These are phyloP conservation scores for Geotrichum siamense DNA, from an alignment of 1,139 yeast genomes.

Conservation along the genomic window DNA sequence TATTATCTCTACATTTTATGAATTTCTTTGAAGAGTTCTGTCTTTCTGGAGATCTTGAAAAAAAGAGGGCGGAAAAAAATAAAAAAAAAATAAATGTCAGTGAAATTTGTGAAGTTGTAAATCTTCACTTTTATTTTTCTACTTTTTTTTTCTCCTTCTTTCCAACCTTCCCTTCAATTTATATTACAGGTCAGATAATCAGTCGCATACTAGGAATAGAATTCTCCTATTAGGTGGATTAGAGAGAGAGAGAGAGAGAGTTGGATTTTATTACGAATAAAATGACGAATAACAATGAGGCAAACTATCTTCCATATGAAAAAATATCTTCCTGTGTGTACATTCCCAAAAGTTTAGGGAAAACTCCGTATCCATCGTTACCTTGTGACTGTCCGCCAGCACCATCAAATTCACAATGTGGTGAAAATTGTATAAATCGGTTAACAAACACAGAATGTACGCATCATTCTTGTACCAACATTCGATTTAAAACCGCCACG, in stretches of 20 bases:
- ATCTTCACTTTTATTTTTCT: too few relatives aligned
- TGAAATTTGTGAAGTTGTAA: too few relatives aligned
- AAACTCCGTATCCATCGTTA: constrained; percentile 3
- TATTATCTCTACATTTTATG: too few relatives aligned
- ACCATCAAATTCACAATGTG: neutral
- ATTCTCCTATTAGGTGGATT: too few relatives aligned
- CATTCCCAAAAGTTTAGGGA: constrained; percentile 3
- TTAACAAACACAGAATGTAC: constrained; percentile 3
- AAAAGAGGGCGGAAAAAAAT: too few relatives aligned
- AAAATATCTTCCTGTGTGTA: neutral
- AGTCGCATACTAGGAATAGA: too few relatives aligned
- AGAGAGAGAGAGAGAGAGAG: neutral
- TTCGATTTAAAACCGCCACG: neutral
- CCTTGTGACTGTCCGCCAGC: constrained; percentile 7
- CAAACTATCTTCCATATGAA: constrained; percentile 5
- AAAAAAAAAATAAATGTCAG: too few relatives aligned
- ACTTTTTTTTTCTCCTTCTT: too few relatives aligned
- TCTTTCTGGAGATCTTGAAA: too few relatives aligned
- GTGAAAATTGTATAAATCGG: constrained; percentile 5
- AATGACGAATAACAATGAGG: neutral
- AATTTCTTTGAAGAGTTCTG: too few relatives aligned
- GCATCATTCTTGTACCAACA: constrained; percentile 5
- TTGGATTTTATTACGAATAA: neutral
- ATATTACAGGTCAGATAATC: too few relatives aligned
- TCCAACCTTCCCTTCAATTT: too few relatives aligned